These are phyloP conservation scores for Microcera coccophila DNA, from an alignment of 2,329 filamentous ascomycete species.

Conservation along the genomic window DNA sequence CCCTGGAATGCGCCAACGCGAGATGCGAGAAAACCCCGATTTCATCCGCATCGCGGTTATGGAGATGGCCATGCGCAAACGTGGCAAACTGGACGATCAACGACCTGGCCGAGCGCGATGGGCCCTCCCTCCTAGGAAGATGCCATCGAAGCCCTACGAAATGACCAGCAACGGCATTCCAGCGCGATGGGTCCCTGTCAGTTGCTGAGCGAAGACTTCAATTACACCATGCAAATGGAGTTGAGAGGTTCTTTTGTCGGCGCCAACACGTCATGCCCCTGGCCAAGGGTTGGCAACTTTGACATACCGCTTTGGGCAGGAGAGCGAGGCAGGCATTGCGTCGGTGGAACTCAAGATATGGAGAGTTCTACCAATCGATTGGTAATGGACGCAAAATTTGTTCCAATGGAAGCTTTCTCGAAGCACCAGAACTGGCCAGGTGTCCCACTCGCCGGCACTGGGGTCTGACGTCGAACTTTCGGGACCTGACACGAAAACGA, in stretches of 20 bases:
- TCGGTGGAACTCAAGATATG: slow-evolving; percentile 8
- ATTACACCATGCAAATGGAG: too few species aligned
- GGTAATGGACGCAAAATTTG: slow-evolving; percentile 28
- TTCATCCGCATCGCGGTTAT: slow-evolving; percentile 69
- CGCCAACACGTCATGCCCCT: slow-evolving; percentile 26
- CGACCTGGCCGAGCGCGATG: slow-evolving; percentile 64
- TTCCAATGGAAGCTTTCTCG: slow-evolving; percentile 26
- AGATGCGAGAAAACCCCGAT: slow-evolving; percentile 66
- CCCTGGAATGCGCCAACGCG: slow-evolving; percentile 56
- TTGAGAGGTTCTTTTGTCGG: too few species aligned
- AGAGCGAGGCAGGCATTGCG: slow-evolving; percentile 8
- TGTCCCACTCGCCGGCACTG: slow-evolving; percentile 20
- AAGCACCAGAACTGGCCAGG: slow-evolving; percentile 17
- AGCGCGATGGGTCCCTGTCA: slow-evolving; percentile 51
- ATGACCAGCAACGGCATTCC: slow-evolving; percentile 57
- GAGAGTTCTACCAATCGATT: slow-evolving; percentile 19
- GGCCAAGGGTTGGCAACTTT: slow-evolving; percentile 24
- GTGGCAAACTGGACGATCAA: slow-evolving; percentile 62
- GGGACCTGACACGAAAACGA: slow-evolving; percentile 19
- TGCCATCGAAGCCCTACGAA: slow-evolving; percentile 50
- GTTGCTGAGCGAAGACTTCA: slow-evolving; percentile 22
- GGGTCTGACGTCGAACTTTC: slow-evolving; percentile 10
- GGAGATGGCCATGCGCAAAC: slow-evolving; percentile 67
- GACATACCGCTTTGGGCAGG: slow-evolving; percentile 22
- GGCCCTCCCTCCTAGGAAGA: slow-evolving; percentile 62